Base-by-base conservation (phyloP, 2,329 filamentous ascomycete genomes). In the Paramyrothecium sp. region DNA sequence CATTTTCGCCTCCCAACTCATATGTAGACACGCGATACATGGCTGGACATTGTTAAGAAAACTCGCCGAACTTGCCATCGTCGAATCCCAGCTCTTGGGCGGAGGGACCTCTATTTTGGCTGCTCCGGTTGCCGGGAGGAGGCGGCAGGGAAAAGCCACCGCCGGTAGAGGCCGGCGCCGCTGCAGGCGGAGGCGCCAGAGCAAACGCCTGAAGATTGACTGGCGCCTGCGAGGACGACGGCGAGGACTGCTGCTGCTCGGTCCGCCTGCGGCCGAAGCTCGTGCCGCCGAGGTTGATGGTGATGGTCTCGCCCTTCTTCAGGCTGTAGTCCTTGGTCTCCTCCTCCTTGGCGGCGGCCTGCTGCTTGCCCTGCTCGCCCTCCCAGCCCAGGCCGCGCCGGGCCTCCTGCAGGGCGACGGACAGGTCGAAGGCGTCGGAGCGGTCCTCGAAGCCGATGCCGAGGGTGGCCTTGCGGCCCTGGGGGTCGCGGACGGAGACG, bases 221-320 rank as follows among this genome's bases (percentile, higher is more conserved):
- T 62, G 60, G 61, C n/a, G 38, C 5, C 38, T 44, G 38, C 55
- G 63, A 60, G 47, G 57, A 63, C 7, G 58, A 54, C 7, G 61
- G 49, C 2, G 63, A 53, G 0, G 61, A 53, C 3, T 60, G 46
- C 20, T 59, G 57, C 51, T 74, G 69, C 63, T 69, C 74, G 56
- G 68, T 69, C 66, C 70, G 79, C 63, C 84, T 79, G 63, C 80
- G 73, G 17, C 79, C 80, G 58, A 83, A 79, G 62, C 79, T 79
- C 52, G 73, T 73, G 38, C 79, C 82, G 21, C 86, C 85, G 4
- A 95, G 81, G 70, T 90, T 91, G 62, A 96, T 87, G 22, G 88
- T 91, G 65, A 96, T 96, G 19, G 90, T 96, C 80, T 97, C 89
- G 12, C 92, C 92, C 59, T 93, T 91, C 73, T 96, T 96, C 61